Base-by-base conservation (phyloP, 805 yeast genomes). In the Saturnispora sanitii region DNA sequence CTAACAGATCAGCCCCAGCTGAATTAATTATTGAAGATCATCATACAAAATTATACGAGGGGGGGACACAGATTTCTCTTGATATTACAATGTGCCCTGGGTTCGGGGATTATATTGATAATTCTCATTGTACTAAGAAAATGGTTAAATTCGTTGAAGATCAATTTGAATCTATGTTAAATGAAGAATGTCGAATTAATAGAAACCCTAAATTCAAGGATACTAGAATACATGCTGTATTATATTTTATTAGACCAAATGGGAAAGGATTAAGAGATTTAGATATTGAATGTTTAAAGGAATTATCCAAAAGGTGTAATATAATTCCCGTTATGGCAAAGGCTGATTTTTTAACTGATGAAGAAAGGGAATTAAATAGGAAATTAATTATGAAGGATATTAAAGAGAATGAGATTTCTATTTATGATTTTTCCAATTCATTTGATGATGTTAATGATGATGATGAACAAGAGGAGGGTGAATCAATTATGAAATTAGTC, bases 281-380 rank as follows among this genome's bases (percentile, higher is more conserved):
- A 43, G 96, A 88, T 58, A 68, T 84, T 44, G 73, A 71, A 45
- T 70, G 79, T 9, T 72, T 88, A 79, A 73, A 73, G 58, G 76
- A 73, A 45, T 66, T 87, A 19, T 68, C 82, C 23, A 64, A 68
- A 28, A 70, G 88, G 37, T 87, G 82, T 35, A 87, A 85, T 53
- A 68, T 87, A 46, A 77, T 87, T 45, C 96, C 95, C 0, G 77
- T 88, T 3, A 71, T 87, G 49, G 75, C 87, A 23, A 82, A 85
- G 57, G 79, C 88, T 2, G 96, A 87, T 56, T 70, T 79, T 1
- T 66, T 83, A 43, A 77, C 84, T 4, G 60, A 63, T 19, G 66
- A 61, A 2, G 94, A 83, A 42, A 44, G 47, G 15, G 38, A 33
- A 40, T 52, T 66, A 37, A 73, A 73, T 57, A 73, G 72, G 47